A percentile compares a stretch with the other conserved stretches of the same genome.
Evolutionary conservation across 768 basidiomycete genomes (phyloP).

Genomic region (Daedaleopsis sinensis): DNA sequence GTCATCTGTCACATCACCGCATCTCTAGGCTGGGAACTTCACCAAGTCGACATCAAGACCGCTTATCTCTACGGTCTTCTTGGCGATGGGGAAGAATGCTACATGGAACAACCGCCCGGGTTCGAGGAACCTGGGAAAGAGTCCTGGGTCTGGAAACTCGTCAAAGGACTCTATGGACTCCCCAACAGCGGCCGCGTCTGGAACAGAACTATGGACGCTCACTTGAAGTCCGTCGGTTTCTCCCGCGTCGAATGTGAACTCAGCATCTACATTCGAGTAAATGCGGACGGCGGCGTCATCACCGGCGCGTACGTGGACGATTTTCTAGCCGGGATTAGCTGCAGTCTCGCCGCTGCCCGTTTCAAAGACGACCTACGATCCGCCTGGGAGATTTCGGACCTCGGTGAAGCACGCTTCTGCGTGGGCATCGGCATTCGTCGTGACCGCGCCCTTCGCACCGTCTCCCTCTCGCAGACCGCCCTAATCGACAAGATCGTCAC

Average conservation of each 20-base stretch:
- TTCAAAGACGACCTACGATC: slow-evolving; percentile 33
- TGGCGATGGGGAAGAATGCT: slow-evolving; percentile 31
- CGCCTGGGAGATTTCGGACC: slow-evolving; percentile 38
- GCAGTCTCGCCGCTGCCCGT: slow-evolving; percentile 28
- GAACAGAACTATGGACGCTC: slow-evolving; percentile 11
- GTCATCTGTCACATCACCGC: slow-evolving; percentile 31
- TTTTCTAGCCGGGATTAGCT: slow-evolving; percentile 10
- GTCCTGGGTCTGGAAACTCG: slow-evolving; percentile 14
- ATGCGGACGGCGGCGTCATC: slow-evolving; percentile 10
- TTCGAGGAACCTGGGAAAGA: slow-evolving; percentile 4
- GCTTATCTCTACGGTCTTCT: slow-evolving; percentile 41
- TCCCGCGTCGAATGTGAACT: slow-evolving; percentile 14
- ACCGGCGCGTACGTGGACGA: slow-evolving; percentile 28
- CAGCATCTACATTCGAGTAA: slow-evolving; percentile 15
- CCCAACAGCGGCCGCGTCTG: slow-evolving; percentile 23
- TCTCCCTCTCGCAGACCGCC: slow-evolving; percentile 23
- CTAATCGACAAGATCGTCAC: slow-evolving; percentile 22
- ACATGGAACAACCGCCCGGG: slow-evolving; percentile 39
- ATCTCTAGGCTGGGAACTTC: slow-evolving; percentile 35
- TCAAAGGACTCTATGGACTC: slow-evolving; percentile 21
- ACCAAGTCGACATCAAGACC: slow-evolving; percentile 44
- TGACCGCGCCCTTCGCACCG: slow-evolving; percentile 22
- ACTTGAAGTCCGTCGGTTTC: slow-evolving; percentile 16
- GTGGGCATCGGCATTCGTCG: slow-evolving; percentile 42
- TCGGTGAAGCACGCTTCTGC: slow-evolving; percentile 33